Evolutionary conservation across 306 rosid species (phyloP).

Genomic region (Coriaria nepalensis): DNA sequence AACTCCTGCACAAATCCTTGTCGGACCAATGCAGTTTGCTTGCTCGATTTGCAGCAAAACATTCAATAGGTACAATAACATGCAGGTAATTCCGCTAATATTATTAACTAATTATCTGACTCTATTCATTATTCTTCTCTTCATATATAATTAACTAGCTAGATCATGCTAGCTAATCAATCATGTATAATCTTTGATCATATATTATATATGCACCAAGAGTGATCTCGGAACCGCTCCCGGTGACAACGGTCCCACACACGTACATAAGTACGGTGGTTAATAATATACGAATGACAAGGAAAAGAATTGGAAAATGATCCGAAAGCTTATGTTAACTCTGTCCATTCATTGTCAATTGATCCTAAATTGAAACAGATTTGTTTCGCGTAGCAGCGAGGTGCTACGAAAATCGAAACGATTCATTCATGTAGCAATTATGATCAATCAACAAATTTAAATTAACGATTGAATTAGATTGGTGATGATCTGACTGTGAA

Average conservation of each 20-base stretch:
- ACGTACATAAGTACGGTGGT: too few species aligned
- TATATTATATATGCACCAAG: too few species aligned
- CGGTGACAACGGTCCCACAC: too few species aligned
- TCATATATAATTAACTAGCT: background rate
- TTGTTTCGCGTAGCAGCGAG: too few species aligned
- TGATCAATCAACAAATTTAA: background rate
- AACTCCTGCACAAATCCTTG: slow-evolving; percentile 83
- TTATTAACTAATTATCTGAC: background rate
- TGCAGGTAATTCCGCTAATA: slow-evolving; percentile 56
- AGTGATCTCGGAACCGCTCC: too few species aligned
- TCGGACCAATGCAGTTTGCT: slow-evolving; percentile 96
- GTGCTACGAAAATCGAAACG: too few species aligned
- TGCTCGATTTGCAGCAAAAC: slow-evolving; percentile 87
- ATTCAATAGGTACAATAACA: slow-evolving; percentile 97
- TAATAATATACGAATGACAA: too few species aligned
- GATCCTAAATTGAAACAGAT: too few species aligned
- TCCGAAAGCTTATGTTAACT: too few species aligned
- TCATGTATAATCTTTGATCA: too few species aligned
- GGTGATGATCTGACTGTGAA: background rate
- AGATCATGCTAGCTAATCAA: background rate
- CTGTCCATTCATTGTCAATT: too few species aligned
- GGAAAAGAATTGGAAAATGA: too few species aligned
- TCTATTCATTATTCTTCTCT: background rate
- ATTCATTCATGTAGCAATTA: slow-evolving; percentile 2
- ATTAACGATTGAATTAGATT: background rate